Evolutionary conservation across 78 protist genomes (phyloP), one percentile per base, ranked within the genome.

Genomic region (Bodo saltans): DNA sequence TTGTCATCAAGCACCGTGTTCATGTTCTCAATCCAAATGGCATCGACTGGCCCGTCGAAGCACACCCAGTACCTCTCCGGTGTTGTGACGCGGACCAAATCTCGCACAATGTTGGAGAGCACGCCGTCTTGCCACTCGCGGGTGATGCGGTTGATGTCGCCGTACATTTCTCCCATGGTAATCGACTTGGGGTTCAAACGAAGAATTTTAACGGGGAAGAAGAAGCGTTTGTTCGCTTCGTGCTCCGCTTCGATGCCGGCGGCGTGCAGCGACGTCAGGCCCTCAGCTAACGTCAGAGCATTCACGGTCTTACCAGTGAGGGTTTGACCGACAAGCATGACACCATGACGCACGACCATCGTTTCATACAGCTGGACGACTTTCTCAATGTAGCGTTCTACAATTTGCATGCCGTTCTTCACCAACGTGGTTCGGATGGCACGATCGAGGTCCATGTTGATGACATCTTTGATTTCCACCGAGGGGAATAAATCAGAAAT

Each of bases 1-100:
- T 90, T 86, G 84, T 86, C 93, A 74, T 86, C 89, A 30, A 88
- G 84, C 23, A 88, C 90, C 39, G 90, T 83, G 72, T 88, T 88
- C 87, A 88, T 69, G 70, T 86, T 86, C 87, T 93, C 95, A 37
- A 91, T 85, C 97, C 94, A 94, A 72, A 94, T 11, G 1, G 95
- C 91, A 79, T 94, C 97, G 60, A 94, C 94, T 11, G 97, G 95
- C 11, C 95, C 95, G 74, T 94, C 97, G 80, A 94, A 92, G 27
- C 89, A 84, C 21, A 90, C 79, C 93, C 92, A 92, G 68, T 90
- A 70, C 72, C 40, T 17, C 35, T 39, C 32, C 68, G 75, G 33
- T 68, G 47, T 82, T 29, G 41, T 38, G 37, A 28, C 32, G 52
- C 78, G 80, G 34, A 53, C 75, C n/a, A 47, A 23, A 25, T 0